Evolutionary conservation across 2,329 filamentous ascomycete species (phyloP).

Genomic region (Beauveria varroae): DNA sequence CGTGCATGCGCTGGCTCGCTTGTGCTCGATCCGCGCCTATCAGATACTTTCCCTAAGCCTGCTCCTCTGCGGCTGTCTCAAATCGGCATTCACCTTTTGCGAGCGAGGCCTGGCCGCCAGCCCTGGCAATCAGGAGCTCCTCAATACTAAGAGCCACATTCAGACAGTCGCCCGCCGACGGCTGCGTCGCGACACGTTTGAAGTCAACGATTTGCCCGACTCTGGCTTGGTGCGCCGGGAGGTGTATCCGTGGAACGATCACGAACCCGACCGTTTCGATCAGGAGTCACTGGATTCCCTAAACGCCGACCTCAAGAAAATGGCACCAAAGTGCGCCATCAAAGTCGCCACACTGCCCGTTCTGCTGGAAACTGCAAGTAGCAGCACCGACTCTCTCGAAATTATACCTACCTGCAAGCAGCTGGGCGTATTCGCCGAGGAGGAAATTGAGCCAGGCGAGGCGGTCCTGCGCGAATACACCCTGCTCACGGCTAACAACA

Average conservation of each 20-base stretch:
- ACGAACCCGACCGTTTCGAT: constrained; percentile 64
- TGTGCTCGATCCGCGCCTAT: constrained; percentile 50
- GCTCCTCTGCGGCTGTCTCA: constrained; percentile 59
- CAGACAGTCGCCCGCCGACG: constrained; percentile 42
- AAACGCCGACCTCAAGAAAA: constrained; percentile 59
- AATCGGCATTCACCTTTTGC: constrained; percentile 60
- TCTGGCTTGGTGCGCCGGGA: constrained; percentile 61
- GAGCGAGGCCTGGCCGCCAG: constrained; percentile 50
- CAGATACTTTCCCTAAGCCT: constrained; percentile 51
- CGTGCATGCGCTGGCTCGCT: constrained; percentile 34
- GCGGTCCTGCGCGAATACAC: constrained; percentile 75
- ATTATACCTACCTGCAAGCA: constrained; percentile 59
- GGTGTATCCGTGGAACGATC: constrained; percentile 61
- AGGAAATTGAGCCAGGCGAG: constrained; percentile 71
- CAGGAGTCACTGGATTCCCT: constrained; percentile 61
- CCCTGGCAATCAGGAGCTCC: constrained; percentile 48
- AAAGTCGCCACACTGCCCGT: constrained; percentile 68
- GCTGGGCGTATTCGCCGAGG: constrained; percentile 81
- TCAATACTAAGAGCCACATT: constrained; percentile 46
- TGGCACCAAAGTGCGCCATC: constrained; percentile 78
- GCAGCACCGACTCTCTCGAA: constrained; percentile 40
- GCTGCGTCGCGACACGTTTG: constrained; percentile 37
- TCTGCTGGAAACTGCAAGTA: constrained; percentile 49
- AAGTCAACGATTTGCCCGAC: constrained; percentile 55
- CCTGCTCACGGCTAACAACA: constrained; percentile 80